Base-by-base conservation (phyloP, 176 grass and related monocot genomes). In the Oryza nivara region DNA sequence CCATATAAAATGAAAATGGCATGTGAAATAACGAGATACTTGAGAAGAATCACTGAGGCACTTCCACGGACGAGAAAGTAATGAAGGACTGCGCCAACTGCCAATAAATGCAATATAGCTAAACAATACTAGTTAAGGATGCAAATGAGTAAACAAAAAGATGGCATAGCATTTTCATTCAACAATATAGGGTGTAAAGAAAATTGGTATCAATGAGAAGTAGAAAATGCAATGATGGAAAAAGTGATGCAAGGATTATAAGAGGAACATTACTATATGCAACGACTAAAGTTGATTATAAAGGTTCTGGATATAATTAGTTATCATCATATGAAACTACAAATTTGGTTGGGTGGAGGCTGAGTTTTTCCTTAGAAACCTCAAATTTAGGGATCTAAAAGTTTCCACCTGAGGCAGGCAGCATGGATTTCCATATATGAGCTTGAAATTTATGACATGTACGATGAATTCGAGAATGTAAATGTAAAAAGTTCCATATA, bases 381-480 rank as follows among this genome's bases (percentile, higher is more conserved):
- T 65, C 54, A 45, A 83, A 43, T 65, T 83, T 72, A 78, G 73
- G 60, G 10, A n/a, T 46, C 20, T 11, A 20, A 41, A 66, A 48
- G 52, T 80, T 15, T 20, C 13, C 47, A 63, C 13, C 40, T 64
- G 41, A 65, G 67, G 30, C 14, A 65, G 75, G 30, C 14, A 51
- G 17, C 41, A 70, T 26, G 9, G 34, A 9, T 69, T 84, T 77
- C 3, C 5, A 69, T 70, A 84, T 65, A 67, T 64, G n/a, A 67
- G 11, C 56, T 65, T 35, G 58, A 47, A 38, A 38, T 68, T 61
- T 4, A 17, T 70, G 16, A 19, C 68, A 79, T 14, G 38, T 63
- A 72, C 38, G 72, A 70, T 26, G 41, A 15, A 26, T 69, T 81
- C 43, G 60, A 74, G 22, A 67, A 86, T 35, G 36, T 49, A 45